Percentiles rank a stretch among this genome's conserved stretches.
Conservation (phyloP, 495 filamentous ascomycete species). For the Aspergillus indologenus region DNA sequence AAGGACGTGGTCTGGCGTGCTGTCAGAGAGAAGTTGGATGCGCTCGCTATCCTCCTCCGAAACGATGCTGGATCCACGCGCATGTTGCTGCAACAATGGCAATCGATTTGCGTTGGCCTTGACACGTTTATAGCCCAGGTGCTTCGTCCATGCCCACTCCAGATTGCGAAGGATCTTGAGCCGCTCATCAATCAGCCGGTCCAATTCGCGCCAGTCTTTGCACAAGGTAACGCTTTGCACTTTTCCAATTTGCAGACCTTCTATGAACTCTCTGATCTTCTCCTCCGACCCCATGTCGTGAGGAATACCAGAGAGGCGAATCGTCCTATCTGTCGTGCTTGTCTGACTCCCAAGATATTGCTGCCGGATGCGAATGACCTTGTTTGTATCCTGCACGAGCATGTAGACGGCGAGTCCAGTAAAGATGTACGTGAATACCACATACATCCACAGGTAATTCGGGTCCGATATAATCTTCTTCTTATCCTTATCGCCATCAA, state of each 20-base stretch:
- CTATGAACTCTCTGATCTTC: conserved; percentile 81
- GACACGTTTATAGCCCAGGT: conserved; percentile 52
- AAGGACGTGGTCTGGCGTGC: conserved; percentile 32
- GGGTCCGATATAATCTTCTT: conserved; percentile 32
- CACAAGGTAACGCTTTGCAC: conserved; percentile 88
- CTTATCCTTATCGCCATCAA: conserved; percentile 23
- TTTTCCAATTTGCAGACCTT: conserved; percentile 85
- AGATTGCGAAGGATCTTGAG: conserved; percentile 63
- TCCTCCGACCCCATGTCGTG: conserved; percentile 73
- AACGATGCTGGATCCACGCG: conserved; percentile 27
- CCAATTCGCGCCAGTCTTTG: conserved; percentile 81
- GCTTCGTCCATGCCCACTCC: conserved; percentile 81
- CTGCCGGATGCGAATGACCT: conserved; percentile 80
- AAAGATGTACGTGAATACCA: conserved; percentile 89
- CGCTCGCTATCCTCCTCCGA: conserved; percentile 45
- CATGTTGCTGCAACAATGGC: conserved; percentile 50
- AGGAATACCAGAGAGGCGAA: conserved; percentile 88
- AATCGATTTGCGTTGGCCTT: conserved; percentile 49
- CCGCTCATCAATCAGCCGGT: conserved; percentile 68
- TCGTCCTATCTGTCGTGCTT: conserved; percentile 90
- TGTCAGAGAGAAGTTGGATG: conserved; percentile 52
- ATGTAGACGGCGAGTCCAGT: conserved; percentile 78
- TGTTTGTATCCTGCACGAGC: conserved; percentile 74
- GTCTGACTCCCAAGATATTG: conserved; percentile 90
- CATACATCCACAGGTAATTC: conserved; percentile 86